These are phyloP conservation scores for Fusarium concolor DNA, from an alignment of 2,329 filamentous ascomycete genomes.

Conservation along the genomic window DNA sequence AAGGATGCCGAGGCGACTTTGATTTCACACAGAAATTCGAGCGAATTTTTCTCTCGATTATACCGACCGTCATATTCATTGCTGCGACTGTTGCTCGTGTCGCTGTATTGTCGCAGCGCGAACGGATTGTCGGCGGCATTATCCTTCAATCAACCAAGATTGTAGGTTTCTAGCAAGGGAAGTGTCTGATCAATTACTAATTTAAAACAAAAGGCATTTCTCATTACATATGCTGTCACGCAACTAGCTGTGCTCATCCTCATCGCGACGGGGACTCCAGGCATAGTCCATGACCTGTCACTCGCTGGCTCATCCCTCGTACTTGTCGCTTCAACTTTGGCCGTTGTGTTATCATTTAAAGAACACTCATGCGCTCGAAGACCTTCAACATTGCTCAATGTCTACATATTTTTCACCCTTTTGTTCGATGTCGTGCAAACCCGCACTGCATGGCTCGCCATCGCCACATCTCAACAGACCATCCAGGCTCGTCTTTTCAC, in stretches of 20 bases:
- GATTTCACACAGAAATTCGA: constrained; percentile 65
- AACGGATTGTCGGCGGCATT: constrained; percentile 51
- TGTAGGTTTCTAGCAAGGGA: constrained; percentile 32
- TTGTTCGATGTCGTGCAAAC: constrained; percentile 58
- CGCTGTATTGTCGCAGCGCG: constrained; percentile 47
- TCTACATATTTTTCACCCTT: constrained; percentile 56
- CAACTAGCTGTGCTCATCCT: constrained; percentile 51
- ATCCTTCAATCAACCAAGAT: constrained; percentile 50
- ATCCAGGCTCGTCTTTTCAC: constrained; percentile 51
- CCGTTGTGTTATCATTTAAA: constrained; percentile 48
- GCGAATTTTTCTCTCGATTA: constrained; percentile 58
- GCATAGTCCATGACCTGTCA: constrained; percentile 40
- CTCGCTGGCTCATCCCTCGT: constrained; percentile 44
- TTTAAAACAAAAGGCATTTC: constrained; percentile 32
- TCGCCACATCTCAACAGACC: constrained; percentile 22
- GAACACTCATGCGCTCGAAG: constrained; percentile 54
- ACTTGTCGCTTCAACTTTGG: constrained; percentile 47
- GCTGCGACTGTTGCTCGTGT: constrained; percentile 50
- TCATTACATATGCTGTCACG: constrained; percentile 44
- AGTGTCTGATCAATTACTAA: not conserved
- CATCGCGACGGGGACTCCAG: constrained; percentile 33
- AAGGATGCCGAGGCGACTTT: constrained; percentile 60
- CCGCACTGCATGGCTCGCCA: constrained; percentile 57
- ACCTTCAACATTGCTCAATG: constrained; percentile 57
- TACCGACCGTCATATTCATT: constrained; percentile 56